Evolutionary conservation across 352 stramenopile genomes (phyloP).

Genomic region (Phytopythium vexans): DNA sequence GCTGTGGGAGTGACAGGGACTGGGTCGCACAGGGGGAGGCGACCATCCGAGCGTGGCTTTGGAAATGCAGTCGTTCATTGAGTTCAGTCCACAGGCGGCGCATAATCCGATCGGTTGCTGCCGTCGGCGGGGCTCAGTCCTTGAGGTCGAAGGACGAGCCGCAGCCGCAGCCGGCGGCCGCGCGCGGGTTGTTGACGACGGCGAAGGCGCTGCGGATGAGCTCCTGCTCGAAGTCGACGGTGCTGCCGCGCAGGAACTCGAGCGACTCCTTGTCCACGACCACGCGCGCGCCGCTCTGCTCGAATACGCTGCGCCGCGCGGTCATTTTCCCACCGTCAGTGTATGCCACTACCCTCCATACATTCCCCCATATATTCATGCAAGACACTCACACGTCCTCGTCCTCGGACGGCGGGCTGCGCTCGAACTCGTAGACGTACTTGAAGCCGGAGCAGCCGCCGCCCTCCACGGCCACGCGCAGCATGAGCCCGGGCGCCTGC

Average conservation of each 20-base stretch:
- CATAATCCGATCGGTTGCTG: too few relatives aligned
- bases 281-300: constrained; percentile 82
- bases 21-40: background rate
- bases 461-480: constrained; percentile 89
- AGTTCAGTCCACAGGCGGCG: too few relatives aligned
- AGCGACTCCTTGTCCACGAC: constrained; percentile 93
- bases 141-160: constrained; percentile 98
- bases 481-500: constrained; percentile 53
- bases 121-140: constrained; percentile 35
- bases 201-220: constrained; percentile 97
- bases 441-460: constrained; percentile 94
- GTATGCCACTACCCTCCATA: background rate
- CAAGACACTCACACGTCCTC: constrained; percentile 36
- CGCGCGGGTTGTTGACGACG: constrained; percentile 97
- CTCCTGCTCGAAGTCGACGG: constrained; percentile 96
- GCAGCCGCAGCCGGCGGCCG: constrained; percentile 95
- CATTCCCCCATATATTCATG: constrained; percentile 3
- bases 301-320: constrained; percentile 55
- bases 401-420: constrained; percentile 33
- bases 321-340: background rate
- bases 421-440: constrained; percentile 91
- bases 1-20: background rate
- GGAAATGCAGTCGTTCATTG: too few relatives aligned
- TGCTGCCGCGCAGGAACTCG: constrained; percentile 92
- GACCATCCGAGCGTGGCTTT: background rate